phyloP scores from a whole-genome alignment of 441 rosid genomes.

The Brassica hybrid region DNA sequence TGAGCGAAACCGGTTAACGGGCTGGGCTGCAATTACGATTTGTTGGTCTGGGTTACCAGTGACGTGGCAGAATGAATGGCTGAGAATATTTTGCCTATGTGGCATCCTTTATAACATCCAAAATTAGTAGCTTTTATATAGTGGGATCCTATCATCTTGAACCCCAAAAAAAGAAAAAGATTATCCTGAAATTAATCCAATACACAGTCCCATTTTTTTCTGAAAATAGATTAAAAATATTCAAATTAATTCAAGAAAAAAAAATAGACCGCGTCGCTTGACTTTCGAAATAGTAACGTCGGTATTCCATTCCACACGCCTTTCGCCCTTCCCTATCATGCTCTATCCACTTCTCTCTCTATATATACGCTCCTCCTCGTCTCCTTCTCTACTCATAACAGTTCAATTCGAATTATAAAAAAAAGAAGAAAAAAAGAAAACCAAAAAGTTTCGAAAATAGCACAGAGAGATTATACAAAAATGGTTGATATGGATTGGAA shows the following conservation, averaged over 20 bases:
- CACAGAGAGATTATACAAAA: neutral
- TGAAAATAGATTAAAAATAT: neutral
- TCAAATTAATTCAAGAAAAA: neutral
- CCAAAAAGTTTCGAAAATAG: neutral
- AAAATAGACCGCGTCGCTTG: slow-evolving; percentile 39
- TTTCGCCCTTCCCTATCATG: slow-evolving; percentile 3
- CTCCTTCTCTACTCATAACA: neutral
- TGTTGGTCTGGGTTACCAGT: no score
- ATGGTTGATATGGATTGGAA: slow-evolving; percentile 88
- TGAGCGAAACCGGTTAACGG: no score
- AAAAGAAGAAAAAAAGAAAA: neutral
- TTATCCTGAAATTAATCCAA: slow-evolving; percentile 36
- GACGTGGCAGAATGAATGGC: no score
- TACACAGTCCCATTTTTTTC: slow-evolving; percentile 29
- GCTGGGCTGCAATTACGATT: no score
- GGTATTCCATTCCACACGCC: slow-evolving; percentile 41
- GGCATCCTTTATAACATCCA: no score
- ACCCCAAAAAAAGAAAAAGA: slow-evolving; percentile 20
- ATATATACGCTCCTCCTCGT: slow-evolving; percentile 21
- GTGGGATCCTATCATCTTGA: slow-evolving; percentile 4
- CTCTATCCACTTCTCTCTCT: slow-evolving; percentile 30
- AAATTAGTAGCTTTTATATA: no score
- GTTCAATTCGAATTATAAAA: neutral
- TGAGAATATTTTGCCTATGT: no score
- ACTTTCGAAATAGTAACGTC: slow-evolving; percentile 36